Evolutionary conservation across 1,284 basidiomycete genomes (phyloP).

Genomic region (Phylloboletellus chloephorus): DNA sequence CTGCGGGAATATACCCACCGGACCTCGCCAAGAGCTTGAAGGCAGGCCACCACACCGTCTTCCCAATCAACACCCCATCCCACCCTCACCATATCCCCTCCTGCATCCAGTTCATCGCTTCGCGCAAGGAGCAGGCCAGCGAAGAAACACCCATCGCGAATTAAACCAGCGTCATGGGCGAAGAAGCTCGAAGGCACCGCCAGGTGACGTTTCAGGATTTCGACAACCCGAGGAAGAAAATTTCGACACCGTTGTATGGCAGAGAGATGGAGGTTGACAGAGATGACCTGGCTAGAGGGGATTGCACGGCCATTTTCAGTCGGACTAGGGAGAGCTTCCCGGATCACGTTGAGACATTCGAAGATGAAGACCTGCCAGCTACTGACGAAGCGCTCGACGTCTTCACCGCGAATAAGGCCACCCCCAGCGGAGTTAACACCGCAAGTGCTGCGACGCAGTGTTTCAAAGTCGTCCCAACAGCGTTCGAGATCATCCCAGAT

Average conservation of each 20-base stretch:
- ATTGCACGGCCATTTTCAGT: constrained; percentile 2
- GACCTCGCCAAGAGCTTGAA: constrained; percentile 70
- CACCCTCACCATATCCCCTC: constrained; percentile 40
- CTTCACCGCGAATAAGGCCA: constrained; percentile 46
- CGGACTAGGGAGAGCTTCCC: constrained; percentile 23
- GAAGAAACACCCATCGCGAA: constrained; percentile 76
- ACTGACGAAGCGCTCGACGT: constrained; percentile 54
- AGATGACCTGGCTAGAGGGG: constrained; percentile 28
- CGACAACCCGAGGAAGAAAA: constrained; percentile 53
- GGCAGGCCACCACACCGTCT: constrained; percentile 65
- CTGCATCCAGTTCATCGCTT: constrained; percentile 36
- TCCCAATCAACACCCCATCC: constrained; percentile 47
- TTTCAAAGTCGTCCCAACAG: constrained; percentile 78
- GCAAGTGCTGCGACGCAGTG: constrained; percentile 39
- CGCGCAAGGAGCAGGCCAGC: constrained; percentile 67
- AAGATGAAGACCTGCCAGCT: constrained; percentile 48
- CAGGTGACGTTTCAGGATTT: constrained; percentile 57
- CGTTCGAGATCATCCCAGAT: constrained; percentile 78
- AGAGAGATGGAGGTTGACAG: constrained; percentile 39
- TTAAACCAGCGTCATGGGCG: constrained; percentile 74
- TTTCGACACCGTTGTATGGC: constrained; percentile 47
- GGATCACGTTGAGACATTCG: constrained; percentile 47
- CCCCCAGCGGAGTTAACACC: constrained; percentile 35
- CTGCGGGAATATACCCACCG: constrained; percentile 76
- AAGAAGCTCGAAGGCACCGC: constrained; percentile 51